Conservation (phyloP, 2,329 filamentous ascomycete species). For the Penicillium paneum region DNA sequence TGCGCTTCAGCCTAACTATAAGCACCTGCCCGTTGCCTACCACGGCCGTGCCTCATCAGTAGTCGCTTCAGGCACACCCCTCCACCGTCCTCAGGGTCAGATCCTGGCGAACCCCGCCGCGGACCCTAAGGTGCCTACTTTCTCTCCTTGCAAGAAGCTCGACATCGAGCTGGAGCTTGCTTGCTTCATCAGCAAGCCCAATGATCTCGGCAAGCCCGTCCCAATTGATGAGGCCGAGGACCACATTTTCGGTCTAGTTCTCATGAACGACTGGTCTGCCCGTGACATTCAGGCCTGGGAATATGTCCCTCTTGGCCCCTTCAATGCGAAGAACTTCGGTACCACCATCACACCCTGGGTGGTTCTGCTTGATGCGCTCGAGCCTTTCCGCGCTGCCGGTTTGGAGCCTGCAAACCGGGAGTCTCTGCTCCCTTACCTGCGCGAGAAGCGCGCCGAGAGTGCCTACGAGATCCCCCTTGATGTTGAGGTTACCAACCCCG, state of each 20-base stretch:
- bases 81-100: constrained; percentile 73
- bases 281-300: constrained; percentile 82
- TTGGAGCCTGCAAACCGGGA: constrained; percentile 53
- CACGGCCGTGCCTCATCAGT: constrained; percentile 75
- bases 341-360: constrained; percentile 78
- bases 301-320: constrained; percentile 76
- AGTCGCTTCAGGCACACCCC: constrained; percentile 68
- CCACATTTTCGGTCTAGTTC: constrained; percentile 72
- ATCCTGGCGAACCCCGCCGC: constrained; percentile 63
- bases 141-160: constrained; percentile 62
- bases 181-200: constrained; percentile 66
- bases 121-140: constrained; percentile 60
- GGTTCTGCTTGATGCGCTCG: constrained; percentile 70
- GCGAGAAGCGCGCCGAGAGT: constrained; percentile 55
- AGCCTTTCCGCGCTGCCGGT: constrained; percentile 59
- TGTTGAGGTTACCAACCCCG: constrained; percentile 53
- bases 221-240: constrained; percentile 63
- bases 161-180: constrained; percentile 81
- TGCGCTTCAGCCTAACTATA: constrained; percentile 78
- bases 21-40: constrained; percentile 75
- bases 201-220: constrained; percentile 63
- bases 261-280: constrained; percentile 87
- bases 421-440: constrained; percentile 60
- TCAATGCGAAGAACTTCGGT: constrained; percentile 80
- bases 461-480: constrained; percentile 69